phyloP scores from a whole-genome alignment of 495 filamentous ascomycete species.

The Penicillium simplicissimum region DNA sequence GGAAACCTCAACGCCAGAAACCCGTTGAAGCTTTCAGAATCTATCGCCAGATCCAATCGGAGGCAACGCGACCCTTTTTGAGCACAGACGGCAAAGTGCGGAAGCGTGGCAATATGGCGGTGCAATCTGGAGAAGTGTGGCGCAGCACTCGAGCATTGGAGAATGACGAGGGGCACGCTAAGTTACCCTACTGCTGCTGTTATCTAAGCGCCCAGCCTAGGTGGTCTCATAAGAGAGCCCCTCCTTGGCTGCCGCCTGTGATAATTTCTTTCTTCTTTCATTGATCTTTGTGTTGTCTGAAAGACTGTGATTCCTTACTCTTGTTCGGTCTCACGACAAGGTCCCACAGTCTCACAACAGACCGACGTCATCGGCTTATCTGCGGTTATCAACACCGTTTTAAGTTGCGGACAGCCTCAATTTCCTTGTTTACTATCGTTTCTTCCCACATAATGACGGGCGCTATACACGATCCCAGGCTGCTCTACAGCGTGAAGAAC shows the following conservation, averaged over 20 bases:
- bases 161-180: background rate
- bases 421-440: background rate
- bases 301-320: background rate
- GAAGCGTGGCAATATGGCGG: constrained; percentile 25
- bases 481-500: constrained; percentile 81
- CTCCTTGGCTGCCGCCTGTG: constrained; percentile 13
- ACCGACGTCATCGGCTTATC: constrained; percentile 26
- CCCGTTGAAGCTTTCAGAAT: background rate
- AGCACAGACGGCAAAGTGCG: too few relatives aligned
- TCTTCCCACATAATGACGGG: constrained; percentile 18
- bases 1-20: background rate
- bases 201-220: constrained; percentile 35
- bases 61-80: background rate
- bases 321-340: background rate
- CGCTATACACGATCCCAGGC: constrained; percentile 62
- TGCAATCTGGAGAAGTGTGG: constrained; percentile 21
- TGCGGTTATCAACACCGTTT: constrained; percentile 15
- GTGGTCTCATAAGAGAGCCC: constrained; percentile 23
- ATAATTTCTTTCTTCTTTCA: constrained; percentile 6
- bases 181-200: constrained; percentile 9
- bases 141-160: constrained; percentile 13
- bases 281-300: background rate
- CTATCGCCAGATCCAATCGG: background rate
- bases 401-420: constrained; percentile 10
- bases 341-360: background rate